Percentiles rank a stretch among this genome's conserved stretches.
These are phyloP conservation scores for Parathielavia appendiculata DNA, from an alignment of 495 filamentous ascomycete species.

Conservation along the genomic window DNA sequence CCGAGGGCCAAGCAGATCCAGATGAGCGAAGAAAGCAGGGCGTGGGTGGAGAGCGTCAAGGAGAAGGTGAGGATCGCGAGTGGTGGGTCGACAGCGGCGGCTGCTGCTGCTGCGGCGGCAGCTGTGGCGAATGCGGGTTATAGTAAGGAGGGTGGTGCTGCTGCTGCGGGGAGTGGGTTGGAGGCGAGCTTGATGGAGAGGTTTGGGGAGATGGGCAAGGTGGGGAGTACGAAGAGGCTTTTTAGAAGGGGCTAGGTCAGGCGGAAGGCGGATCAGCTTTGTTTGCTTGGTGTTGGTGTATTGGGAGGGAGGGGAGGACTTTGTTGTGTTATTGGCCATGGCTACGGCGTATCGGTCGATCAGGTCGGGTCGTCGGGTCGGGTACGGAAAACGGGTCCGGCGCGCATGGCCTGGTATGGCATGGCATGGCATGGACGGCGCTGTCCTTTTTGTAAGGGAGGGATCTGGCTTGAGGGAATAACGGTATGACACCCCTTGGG, in stretches of 20 bases:
- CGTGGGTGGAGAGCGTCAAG: constrained; percentile 71
- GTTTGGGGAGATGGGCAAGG: constrained; percentile 56
- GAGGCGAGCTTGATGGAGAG: constrained; percentile 19
- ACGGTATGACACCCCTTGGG: constrained; percentile 7
- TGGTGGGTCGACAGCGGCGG: constrained; percentile 33
- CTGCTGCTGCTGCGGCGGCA: constrained; percentile 3
- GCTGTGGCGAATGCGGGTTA: neutral
- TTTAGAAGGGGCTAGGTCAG: constrained; percentile 31
- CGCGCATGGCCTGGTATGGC: neutral
- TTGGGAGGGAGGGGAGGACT: neutral
- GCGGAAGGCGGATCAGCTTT: neutral
- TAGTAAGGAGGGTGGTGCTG: neutral
- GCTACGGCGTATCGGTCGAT: neutral
- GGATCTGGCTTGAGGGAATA: neutral
- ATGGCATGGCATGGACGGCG: neutral
- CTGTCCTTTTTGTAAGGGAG: neutral
- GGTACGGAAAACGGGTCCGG: constrained; percentile 3
- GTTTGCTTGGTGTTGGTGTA: neutral
- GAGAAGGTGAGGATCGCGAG: constrained; percentile 57
- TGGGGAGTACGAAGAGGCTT: constrained; percentile 52
- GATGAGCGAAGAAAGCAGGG: constrained; percentile 58
- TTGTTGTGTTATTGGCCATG: neutral
- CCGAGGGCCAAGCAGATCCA: constrained; percentile 53
- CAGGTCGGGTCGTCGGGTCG: neutral
- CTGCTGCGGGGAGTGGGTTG: neutral